These are phyloP conservation scores for Verticillium nonalfalfae DNA, from an alignment of 2,329 filamentous ascomycete genomes.

Conservation along the genomic window DNA sequence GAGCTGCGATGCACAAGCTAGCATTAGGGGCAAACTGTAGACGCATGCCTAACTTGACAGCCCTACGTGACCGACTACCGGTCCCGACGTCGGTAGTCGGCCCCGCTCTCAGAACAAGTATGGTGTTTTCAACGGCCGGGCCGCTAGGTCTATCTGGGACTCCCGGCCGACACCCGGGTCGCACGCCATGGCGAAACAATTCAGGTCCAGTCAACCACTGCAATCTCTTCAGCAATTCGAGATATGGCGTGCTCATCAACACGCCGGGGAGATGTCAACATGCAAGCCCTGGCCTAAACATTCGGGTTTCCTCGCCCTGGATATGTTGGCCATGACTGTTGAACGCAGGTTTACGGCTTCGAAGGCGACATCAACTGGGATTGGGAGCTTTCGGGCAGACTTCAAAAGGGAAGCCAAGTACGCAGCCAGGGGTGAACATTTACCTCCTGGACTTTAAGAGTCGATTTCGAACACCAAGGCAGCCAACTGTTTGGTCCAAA, in stretches of 20 bases:
- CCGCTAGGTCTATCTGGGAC: not conserved
- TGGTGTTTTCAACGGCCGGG: not conserved
- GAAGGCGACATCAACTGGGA: not conserved
- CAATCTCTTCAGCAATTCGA: not conserved
- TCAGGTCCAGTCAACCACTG: not conserved
- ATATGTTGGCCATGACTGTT: not conserved
- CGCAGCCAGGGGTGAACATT: not conserved
- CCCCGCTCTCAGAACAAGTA: conserved; percentile 1
- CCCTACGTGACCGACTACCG: not conserved
- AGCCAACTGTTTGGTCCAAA: not conserved
- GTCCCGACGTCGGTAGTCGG: conserved; percentile 6
- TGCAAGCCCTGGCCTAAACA: not conserved
- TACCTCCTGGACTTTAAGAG: not conserved
- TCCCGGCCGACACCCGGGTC: conserved; percentile 5
- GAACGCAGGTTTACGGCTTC: not conserved
- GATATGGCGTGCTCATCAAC: not conserved
- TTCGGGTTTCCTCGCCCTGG: not conserved
- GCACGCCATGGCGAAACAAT: not conserved
- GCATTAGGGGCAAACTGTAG: not conserved
- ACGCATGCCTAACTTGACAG: not conserved
- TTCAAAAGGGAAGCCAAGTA: not conserved
- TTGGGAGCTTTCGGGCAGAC: not conserved
- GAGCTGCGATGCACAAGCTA: not conserved
- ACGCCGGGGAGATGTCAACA: not conserved
- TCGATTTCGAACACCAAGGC: not conserved